Conservation (phyloP, 2,329 filamentous ascomycete genomes). For the Talaromyces sp. region DNA sequence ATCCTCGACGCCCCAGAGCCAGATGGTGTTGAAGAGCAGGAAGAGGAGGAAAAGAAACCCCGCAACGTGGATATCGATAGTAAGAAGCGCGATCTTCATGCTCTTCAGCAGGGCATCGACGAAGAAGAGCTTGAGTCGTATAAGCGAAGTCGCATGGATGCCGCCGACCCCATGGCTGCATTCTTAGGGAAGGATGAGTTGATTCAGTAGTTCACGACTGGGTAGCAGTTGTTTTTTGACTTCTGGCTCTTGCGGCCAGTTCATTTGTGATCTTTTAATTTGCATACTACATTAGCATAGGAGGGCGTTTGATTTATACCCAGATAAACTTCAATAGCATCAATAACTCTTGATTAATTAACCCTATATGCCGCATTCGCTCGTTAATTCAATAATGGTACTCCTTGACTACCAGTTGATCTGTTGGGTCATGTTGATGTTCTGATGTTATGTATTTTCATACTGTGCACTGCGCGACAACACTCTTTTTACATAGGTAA, state of each 20-base stretch:
- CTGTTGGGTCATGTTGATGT: not conserved
- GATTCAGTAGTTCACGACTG: conserved; percentile 30
- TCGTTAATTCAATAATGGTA: not conserved
- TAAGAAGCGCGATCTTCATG: conserved; percentile 71
- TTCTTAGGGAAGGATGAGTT: conserved; percentile 70
- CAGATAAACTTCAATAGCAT: conserved; percentile 13
- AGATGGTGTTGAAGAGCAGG: conserved; percentile 16
- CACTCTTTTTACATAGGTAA: too few species aligned
- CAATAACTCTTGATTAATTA: not conserved
- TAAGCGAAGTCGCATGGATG: conserved; percentile 65
- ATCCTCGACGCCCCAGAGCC: conserved; percentile 26
- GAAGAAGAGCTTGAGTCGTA: conserved; percentile 87
- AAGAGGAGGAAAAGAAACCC: conserved; percentile 24
- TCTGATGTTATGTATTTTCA: not conserved
- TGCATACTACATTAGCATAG: conserved; percentile 5
- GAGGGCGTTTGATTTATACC: conserved; percentile 14
- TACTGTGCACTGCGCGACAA: too few species aligned
- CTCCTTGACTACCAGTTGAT: not conserved
- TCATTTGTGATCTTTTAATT: not conserved
- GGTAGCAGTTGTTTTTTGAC: not conserved
- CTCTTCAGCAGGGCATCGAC: conserved; percentile 71
- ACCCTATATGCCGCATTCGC: not conserved
- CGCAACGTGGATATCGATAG: conserved; percentile 27
- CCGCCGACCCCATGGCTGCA: conserved; percentile 82
- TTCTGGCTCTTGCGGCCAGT: not conserved